Evolutionary conservation across 768 basidiomycete species (phyloP).

Genomic region (Mycena capillaripes): DNA sequence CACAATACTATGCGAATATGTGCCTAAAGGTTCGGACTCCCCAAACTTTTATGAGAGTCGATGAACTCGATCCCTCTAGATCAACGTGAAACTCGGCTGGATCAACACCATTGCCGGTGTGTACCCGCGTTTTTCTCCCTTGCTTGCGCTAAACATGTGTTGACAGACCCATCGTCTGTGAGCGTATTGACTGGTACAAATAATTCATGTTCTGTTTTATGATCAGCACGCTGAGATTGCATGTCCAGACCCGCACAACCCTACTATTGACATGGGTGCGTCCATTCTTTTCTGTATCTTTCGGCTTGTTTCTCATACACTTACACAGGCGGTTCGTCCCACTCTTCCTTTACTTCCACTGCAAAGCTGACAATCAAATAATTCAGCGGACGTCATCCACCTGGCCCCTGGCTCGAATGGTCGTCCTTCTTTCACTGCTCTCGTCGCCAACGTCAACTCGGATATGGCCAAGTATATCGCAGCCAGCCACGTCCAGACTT

Average conservation of each 20-base stretch:
- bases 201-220: neutral
- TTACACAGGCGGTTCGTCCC: slow-evolving; percentile 12
- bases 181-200: slow-evolving; percentile 27
- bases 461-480: slow-evolving; percentile 82
- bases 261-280: slow-evolving; percentile 85
- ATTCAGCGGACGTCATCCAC: slow-evolving; percentile 79
- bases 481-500: slow-evolving; percentile 26
- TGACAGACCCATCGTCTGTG: slow-evolving; percentile 70
- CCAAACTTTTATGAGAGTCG: slow-evolving; percentile 9
- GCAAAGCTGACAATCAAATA: slow-evolving; percentile 38
- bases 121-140: neutral
- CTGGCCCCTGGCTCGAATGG: slow-evolving; percentile 85
- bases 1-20: slow-evolving; percentile 87
- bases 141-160: neutral
- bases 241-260: slow-evolving; percentile 69
- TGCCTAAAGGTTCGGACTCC: slow-evolving; percentile 70
- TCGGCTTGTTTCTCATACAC: neutral
- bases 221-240: neutral
- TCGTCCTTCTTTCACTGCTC: slow-evolving; percentile 84
- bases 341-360: slow-evolving; percentile 50
- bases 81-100: slow-evolving; percentile 89
- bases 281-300: neutral
- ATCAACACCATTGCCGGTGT: slow-evolving; percentile 77
- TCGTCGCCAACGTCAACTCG: slow-evolving; percentile 86
- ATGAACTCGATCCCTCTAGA: too few relatives aligned